Base-by-base conservation (phyloP, 108 stramenopile species). In the Skeletonema menzelii region DNA sequence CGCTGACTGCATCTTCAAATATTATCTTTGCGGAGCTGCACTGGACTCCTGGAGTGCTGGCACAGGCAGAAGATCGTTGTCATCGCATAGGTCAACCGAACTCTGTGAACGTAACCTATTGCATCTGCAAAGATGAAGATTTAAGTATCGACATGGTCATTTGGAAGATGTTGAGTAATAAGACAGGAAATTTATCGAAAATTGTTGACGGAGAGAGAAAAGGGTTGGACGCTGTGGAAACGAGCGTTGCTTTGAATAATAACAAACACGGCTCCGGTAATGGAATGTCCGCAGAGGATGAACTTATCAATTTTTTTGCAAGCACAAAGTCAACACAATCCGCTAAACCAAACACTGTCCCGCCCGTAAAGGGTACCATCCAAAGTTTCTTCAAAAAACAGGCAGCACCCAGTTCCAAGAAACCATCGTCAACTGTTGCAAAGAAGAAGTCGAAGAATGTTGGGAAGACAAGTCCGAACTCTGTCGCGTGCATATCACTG, bases 41-140 rank as follows among this genome's bases (percentile, higher is more conserved):
- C 44, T 93, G 86, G 79, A 93, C 92, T 14, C 95, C 96, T 15
- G 91, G 92, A 27, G 91, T 96, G 28, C 65, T 98, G 58, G 82
- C 94, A 10, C 97, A 98, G 56, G 96, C 96, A 0, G 97, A 98
- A 80, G 97, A 98, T 86, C 86, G 97, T 7, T 88, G 89, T 19
- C 97, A 98, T 84, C 90, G 97, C n/a, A 93, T 97, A 28, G 95
- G 94, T 15, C 97, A 97, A 76, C 56, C 30, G 5, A 79, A 85
- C 55, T 77, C 84, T 12, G 96, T 97, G 6, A 94, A 96, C 71
- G 79, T 97, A 0, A 78, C 91, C 76, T 95, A 95, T 73, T 91
- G 90, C 12, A 82, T 97, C 8, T 86, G 87, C 63, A 82, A 86
- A 58, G 91, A 87, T 71, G 56, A 55, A 31, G 78, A 83, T 0